Evolutionary conservation across 116 monocot species (phyloP).

Genomic region (Dioscorea cayenensis): DNA sequence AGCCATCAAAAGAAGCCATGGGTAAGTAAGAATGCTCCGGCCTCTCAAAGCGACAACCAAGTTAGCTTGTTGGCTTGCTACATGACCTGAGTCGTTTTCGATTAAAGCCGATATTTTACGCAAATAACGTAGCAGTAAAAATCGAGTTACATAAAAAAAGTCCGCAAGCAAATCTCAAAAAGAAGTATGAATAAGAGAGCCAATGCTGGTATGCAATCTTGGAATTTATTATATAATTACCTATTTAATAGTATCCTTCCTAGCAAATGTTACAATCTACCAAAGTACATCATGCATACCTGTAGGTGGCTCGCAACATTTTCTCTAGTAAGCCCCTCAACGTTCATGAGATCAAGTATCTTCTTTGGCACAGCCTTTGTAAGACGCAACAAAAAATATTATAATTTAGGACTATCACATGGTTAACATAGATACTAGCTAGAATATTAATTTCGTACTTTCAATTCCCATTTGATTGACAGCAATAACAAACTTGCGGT

Average conservation of each 20-base stretch:
- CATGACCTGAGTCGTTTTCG: slow-evolving; percentile 71
- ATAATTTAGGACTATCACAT: background rate
- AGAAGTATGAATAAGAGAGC: background rate
- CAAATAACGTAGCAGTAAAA: background rate
- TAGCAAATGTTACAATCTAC: too few species aligned
- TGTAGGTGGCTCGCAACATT: slow-evolving; percentile 97
- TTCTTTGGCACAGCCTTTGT: slow-evolving; percentile 88
- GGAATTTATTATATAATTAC: too few species aligned
- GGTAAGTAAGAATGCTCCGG: slow-evolving; percentile 55
- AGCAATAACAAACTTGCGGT: slow-evolving; percentile 85
- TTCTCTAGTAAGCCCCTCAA: slow-evolving; percentile 78
- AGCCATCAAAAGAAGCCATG: slow-evolving; percentile 44
- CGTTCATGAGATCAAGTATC: slow-evolving; percentile 95
- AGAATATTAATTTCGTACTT: slow-evolving; percentile 36
- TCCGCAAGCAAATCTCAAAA: background rate
- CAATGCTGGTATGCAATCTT: too few species aligned
- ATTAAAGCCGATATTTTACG: slow-evolving; percentile 88
- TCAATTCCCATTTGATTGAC: slow-evolving; percentile 78
- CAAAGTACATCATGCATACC: slow-evolving; percentile 18
- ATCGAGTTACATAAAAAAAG: background rate
- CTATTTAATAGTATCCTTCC: too few species aligned
- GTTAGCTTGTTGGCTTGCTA: slow-evolving; percentile 78
- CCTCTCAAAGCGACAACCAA: slow-evolving; percentile 59
- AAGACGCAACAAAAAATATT: slow-evolving; percentile 10
- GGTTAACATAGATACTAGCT: background rate